Evolutionary conservation across 257 asterid genomes (phyloP), one percentile per base, ranked within the genome.

Genomic region (Solanum paucissectum): DNA sequence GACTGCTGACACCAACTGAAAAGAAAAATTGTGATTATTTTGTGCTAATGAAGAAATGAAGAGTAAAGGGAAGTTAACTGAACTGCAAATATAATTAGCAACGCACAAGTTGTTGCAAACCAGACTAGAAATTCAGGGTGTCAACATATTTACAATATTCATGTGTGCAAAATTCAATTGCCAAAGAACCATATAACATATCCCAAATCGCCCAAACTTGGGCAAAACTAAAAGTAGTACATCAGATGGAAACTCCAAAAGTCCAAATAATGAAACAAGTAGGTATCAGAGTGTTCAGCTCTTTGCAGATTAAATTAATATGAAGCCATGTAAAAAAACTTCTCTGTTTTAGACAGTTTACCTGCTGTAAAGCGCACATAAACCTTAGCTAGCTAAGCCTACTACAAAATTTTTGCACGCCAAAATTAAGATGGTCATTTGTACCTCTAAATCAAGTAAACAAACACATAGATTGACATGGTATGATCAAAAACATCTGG

Each of bases 1-100:
- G 89, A 96, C 98, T 87, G 98, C 98, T 83, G 98, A 94, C 55
- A 96, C 98, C 94, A 96, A 91, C 99, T 96, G 98, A 83, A 88
- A 91, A 89, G 64, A 85, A 23, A 86, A 23, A 46, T 10, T 27
- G 23, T 79, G 84, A 79, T 42, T 79, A 79, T 4, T 79, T 79
- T 44, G 84, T 44, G 84, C 84, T 25, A 79, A 46, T 79, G 66
- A 79, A 79, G 38, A 79, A 6, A 40, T n/a, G 36, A 77, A 42
- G 84, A 77, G 60, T 42, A 42, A 44, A 44, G 64, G 33, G 25
- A 32, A 18, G 27, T 27, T 46, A 14, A 79, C n/a, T 12, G 5
- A 46, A 44, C 38, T 44, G 38, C 84, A 79, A 14, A 13, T 44
- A 14, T 27, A 79, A 27, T 29, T 79, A 25, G 64, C 64, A 27